These are phyloP conservation scores for Kwoniella botswanensis DNA, from an alignment of 768 basidiomycete species.

Conservation along the genomic window DNA sequence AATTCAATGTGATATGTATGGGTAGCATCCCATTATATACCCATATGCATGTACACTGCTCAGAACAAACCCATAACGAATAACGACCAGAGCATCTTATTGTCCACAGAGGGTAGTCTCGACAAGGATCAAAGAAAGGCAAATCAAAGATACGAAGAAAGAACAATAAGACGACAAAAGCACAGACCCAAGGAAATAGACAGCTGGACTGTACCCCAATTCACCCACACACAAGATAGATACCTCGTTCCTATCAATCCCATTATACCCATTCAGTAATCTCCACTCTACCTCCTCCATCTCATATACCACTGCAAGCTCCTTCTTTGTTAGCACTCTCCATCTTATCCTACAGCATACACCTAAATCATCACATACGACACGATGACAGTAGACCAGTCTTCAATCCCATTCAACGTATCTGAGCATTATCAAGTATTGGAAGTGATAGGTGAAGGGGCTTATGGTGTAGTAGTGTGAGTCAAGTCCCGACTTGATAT, in stretches of 20 bases:
- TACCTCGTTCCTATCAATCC: not conserved
- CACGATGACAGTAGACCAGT: constrained; percentile 23
- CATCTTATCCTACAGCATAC: not conserved
- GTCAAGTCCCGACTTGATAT: constrained; percentile 1
- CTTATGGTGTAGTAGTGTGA: constrained; percentile 80
- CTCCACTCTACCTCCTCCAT: not conserved
- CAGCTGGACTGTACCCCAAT: not conserved
- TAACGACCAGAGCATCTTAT: not conserved
- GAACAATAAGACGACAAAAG: not conserved
- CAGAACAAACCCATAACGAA: not conserved
- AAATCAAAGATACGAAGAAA: not conserved
- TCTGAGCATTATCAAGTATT: constrained; percentile 68
- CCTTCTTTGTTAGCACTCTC: not conserved
- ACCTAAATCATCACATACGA: not conserved
- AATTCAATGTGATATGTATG: not conserved
- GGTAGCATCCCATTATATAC: not conserved
- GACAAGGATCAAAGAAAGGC: too few relatives aligned
- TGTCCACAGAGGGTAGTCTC: not conserved
- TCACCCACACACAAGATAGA: not conserved
- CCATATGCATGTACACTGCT: not conserved
- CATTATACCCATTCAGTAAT: not conserved
- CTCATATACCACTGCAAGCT: not conserved
- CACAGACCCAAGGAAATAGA: not conserved
- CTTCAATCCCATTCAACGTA: constrained; percentile 42
- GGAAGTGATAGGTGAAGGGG: constrained; percentile 91